Conservation (phyloP, 2,329 filamentous ascomycete genomes). For the Rutstroemia sp. region DNA sequence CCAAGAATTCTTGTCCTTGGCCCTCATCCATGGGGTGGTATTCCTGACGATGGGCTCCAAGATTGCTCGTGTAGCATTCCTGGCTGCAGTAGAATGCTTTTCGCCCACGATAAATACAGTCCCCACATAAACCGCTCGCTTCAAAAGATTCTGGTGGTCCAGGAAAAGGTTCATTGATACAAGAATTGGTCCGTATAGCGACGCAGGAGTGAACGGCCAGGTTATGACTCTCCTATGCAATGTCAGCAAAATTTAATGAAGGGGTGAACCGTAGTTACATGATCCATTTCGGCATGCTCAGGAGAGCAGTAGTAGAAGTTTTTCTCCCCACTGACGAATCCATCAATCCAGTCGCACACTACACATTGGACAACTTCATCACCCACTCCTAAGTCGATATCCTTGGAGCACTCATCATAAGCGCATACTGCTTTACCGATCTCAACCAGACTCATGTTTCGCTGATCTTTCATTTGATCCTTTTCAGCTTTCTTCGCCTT, state of each 20-base stretch:
- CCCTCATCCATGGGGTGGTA: not conserved
- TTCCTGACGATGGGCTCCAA: not conserved
- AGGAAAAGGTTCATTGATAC: not conserved
- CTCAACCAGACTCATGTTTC: constrained; percentile 9
- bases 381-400: constrained; percentile 18
- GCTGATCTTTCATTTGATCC: constrained; percentile 12
- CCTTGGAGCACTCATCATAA: constrained; percentile 16
- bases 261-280: not conserved
- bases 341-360: constrained; percentile 25
- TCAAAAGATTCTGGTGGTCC: not conserved
- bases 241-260: not conserved
- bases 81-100: not conserved
- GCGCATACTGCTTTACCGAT: constrained; percentile 16
- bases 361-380: constrained; percentile 22
- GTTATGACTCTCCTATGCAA: not conserved
- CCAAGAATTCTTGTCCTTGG: not conserved
- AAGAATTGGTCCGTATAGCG: not conserved
- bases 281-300: not conserved
- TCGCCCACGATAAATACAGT: not conserved
- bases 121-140: not conserved
- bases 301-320: not conserved
- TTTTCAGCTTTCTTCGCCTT: constrained; percentile 25
- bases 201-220: not conserved
- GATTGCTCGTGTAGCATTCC: not conserved
- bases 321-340: not conserved